These are phyloP conservation scores for Colletotrichum neosansevieriae DNA, from an alignment of 2,329 filamentous ascomycete species.

Conservation along the genomic window DNA sequence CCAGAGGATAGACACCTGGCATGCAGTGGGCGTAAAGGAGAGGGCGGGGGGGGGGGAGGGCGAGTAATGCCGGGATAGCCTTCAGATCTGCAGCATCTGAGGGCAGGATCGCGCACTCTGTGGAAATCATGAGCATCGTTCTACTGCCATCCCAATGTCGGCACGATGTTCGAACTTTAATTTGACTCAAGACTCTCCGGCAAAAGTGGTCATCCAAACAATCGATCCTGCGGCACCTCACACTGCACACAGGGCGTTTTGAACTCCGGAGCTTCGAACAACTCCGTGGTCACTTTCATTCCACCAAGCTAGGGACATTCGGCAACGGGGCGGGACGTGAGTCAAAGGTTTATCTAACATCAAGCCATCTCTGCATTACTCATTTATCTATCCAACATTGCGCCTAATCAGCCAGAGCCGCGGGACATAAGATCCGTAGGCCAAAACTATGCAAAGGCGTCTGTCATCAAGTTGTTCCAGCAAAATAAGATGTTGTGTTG, in stretches of 20 bases:
- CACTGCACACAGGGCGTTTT: too few species aligned
- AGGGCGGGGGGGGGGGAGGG: too few species aligned
- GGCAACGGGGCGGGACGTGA: too few species aligned
- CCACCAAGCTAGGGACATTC: too few species aligned
- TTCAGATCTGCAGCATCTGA: slow-evolving; percentile 9
- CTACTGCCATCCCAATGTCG: slow-evolving; percentile 13
- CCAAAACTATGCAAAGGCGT: slow-evolving; percentile 25
- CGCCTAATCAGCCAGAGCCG: slow-evolving; percentile 11
- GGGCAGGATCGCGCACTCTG: not conserved
- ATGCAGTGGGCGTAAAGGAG: too few species aligned
- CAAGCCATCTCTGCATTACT: slow-evolving; percentile 40
- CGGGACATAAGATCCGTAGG: slow-evolving; percentile 18
- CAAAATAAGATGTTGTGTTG: slow-evolving; percentile 12
- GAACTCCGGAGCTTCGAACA: too few species aligned
- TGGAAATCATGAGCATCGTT: not conserved
- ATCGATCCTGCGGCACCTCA: too few species aligned
- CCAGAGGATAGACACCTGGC: too few species aligned
- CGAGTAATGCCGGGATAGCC: not conserved
- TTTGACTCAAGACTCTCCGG: not conserved
- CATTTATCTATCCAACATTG: slow-evolving; percentile 39
- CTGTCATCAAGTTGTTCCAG: slow-evolving; percentile 30
- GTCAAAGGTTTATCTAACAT: slow-evolving; percentile 1
- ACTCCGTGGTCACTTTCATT: too few species aligned
- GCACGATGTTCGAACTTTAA: not conserved
- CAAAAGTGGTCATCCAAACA: not conserved